These are phyloP conservation scores for Penicillium ucsense DNA, from an alignment of 495 filamentous ascomycete species.

Conservation along the genomic window DNA sequence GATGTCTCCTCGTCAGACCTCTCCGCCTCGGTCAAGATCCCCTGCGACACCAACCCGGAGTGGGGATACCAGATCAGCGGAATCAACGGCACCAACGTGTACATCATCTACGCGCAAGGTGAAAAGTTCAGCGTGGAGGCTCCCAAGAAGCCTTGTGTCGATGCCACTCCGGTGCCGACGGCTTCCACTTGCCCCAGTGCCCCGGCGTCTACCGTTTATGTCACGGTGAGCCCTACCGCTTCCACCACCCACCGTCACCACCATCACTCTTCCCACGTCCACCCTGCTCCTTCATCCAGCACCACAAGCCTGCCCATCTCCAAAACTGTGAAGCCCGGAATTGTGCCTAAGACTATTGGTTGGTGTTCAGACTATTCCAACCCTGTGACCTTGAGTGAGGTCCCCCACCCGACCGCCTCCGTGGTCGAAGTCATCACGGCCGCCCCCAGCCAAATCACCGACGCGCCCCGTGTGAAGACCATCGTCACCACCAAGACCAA, in stretches of 20 bases:
- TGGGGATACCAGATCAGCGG: conserved; percentile 40
- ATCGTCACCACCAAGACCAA: too few species aligned
- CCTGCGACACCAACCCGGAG: conserved; percentile 28
- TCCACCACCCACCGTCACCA: conserved; percentile 8
- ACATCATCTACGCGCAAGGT: conserved; percentile 39
- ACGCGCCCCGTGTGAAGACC: too few species aligned
- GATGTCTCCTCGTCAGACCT: conserved; percentile 21
- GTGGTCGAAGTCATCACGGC: too few species aligned
- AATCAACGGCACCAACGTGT: conserved; percentile 42
- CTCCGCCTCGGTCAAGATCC: conserved; percentile 25
- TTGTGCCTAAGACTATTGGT: conserved; percentile 20
- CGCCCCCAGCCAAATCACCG: too few species aligned
- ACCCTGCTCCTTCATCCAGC: conserved; percentile 2
- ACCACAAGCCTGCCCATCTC: conserved; percentile 5
- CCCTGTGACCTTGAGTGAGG: conserved; percentile 14
- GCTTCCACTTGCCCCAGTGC: conserved; percentile 6
- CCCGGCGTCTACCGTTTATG: conserved; percentile 12
- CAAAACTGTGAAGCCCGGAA: conserved; percentile 12
- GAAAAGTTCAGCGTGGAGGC: conserved; percentile 28
- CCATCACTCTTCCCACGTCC: conserved; percentile 1
- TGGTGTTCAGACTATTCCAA: conserved; percentile 20
- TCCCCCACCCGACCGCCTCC: conserved; percentile 7
- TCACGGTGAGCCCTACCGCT: conserved; percentile 17
- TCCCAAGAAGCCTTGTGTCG: not conserved
- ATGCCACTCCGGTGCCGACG: not conserved